Conservation (phyloP, 345 rosid species). For the Aquilaria sinensis region DNA sequence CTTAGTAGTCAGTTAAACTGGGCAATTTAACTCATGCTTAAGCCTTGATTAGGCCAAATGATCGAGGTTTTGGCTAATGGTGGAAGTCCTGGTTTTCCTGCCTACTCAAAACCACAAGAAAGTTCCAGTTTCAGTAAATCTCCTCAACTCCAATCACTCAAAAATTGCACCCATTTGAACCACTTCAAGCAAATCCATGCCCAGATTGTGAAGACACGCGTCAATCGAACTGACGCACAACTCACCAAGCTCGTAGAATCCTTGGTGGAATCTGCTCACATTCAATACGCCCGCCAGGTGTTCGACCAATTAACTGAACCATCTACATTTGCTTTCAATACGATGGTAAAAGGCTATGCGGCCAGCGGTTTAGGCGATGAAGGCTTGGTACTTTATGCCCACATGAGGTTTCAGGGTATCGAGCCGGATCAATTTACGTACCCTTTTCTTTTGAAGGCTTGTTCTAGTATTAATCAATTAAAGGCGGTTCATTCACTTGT, state of each 20-base stretch:
- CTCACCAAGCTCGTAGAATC: slow-evolving; percentile 19
- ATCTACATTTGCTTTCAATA: slow-evolving; percentile 19
- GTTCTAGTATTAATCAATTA: slow-evolving; percentile 15
- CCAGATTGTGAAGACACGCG: slow-evolving; percentile 11
- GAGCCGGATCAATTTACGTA: slow-evolving; percentile 18
- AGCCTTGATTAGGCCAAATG: no score
- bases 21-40: no score
- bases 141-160: slow-evolving; percentile 5
- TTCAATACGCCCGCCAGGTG: slow-evolving; percentile 14
- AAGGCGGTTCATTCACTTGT: slow-evolving; percentile 21
- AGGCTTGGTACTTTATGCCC: slow-evolving; percentile 14
- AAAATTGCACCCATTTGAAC: slow-evolving; percentile 16
- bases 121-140: neutral
- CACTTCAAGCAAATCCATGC: slow-evolving; percentile 22
- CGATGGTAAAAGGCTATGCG: slow-evolving; percentile 18
- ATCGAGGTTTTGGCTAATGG: no score
- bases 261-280: slow-evolving; percentile 14
- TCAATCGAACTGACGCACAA: slow-evolving; percentile 3
- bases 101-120: slow-evolving; percentile 4
- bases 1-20: no score
- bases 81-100: no score
- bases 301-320: slow-evolving; percentile 12
- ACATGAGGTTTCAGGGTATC: slow-evolving; percentile 13
- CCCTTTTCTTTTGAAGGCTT: slow-evolving; percentile 25
- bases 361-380: slow-evolving; percentile 5